A percentile compares a stretch with the other conserved stretches of the same genome.
Evolutionary conservation across 2,329 filamentous ascomycete genomes (phyloP).

Genomic region (Aspergillus hiratsukae): DNA sequence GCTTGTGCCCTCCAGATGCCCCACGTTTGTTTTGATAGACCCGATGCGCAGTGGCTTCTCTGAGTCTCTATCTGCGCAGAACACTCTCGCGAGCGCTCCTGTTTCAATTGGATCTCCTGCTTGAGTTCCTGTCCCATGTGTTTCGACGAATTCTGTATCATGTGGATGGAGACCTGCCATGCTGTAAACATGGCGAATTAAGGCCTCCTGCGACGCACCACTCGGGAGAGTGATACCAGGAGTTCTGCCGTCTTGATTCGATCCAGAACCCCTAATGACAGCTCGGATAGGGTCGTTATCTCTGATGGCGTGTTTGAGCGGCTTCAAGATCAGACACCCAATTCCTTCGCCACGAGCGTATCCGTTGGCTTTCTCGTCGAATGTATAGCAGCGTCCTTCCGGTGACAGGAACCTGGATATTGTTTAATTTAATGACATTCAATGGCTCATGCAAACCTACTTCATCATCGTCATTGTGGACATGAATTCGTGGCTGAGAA

Average conservation of each 20-base stretch:
- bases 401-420: slow-evolving; percentile 21
- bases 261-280: slow-evolving; percentile 39
- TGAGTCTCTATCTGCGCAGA: slow-evolving; percentile 14
- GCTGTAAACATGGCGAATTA: slow-evolving; percentile 31
- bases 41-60: slow-evolving; percentile 17
- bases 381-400: slow-evolving; percentile 28
- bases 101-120: slow-evolving; percentile 32
- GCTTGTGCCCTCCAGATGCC: slow-evolving; percentile 22
- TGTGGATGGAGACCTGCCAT: slow-evolving; percentile 21
- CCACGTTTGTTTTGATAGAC: slow-evolving; percentile 21
- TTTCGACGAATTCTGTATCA: slow-evolving; percentile 24
- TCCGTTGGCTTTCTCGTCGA: slow-evolving; percentile 41
- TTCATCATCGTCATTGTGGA: slow-evolving; percentile 18
- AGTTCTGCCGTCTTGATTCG: slow-evolving; percentile 45
- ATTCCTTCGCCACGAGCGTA: slow-evolving; percentile 47
- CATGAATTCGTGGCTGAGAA: slow-evolving; percentile 26
- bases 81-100: slow-evolving; percentile 23
- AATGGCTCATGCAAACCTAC: background rate
- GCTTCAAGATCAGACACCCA: slow-evolving; percentile 41
- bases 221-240: slow-evolving; percentile 45
- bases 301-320: slow-evolving; percentile 36
- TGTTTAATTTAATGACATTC: background rate
- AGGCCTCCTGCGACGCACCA: slow-evolving; percentile 27
- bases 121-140: slow-evolving; percentile 32
- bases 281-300: slow-evolving; percentile 42